Evolutionary conservation across 2,329 filamentous ascomycete genomes (phyloP).

Genomic region (Botrytis fragariae): DNA sequence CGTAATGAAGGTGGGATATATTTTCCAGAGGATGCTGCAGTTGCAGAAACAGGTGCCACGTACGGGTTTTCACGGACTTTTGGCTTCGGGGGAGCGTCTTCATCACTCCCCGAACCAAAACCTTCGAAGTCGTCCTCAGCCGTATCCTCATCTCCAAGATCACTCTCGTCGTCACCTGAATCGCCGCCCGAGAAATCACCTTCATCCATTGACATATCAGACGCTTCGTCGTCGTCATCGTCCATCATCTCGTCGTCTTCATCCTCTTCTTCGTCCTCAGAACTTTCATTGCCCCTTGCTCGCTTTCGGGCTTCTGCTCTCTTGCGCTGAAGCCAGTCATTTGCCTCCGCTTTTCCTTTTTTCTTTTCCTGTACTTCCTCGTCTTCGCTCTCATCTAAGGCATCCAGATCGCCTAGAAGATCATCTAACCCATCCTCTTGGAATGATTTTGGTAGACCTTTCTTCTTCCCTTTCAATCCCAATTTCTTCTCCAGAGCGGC

Average conservation of each 20-base stretch:
- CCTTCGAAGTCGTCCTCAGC: conserved; percentile 43
- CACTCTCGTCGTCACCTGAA: conserved; percentile 30
- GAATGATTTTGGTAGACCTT: conserved; percentile 65
- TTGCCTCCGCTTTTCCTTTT: conserved; percentile 56
- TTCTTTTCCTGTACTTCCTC: conserved; percentile 49
- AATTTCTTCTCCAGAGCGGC: conserved; percentile 82
- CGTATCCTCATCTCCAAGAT: conserved; percentile 40
- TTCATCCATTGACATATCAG: conserved; percentile 35
- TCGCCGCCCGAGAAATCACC: conserved; percentile 36
- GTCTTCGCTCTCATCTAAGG: conserved; percentile 55
- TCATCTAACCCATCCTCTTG: conserved; percentile 81
- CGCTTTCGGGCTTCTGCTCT: conserved; percentile 45
- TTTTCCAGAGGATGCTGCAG: conserved; percentile 58
- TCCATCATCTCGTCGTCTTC: conserved; percentile 33
- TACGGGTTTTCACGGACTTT: conserved; percentile 81
- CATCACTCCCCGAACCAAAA: conserved; percentile 41
- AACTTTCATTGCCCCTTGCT: conserved; percentile 12
- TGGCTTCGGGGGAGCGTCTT: conserved; percentile 40
- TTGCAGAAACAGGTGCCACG: conserved; percentile 61
- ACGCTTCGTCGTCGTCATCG: conserved; percentile 37
- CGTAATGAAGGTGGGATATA: conserved; percentile 88
- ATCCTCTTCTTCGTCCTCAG: conserved; percentile 23
- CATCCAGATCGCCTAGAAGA: conserved; percentile 56
- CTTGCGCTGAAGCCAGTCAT: conserved; percentile 60
- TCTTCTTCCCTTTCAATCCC: conserved; percentile 72